Conservation (phyloP, 2,329 filamentous ascomycete genomes). For the Bipolaris victoriae region DNA sequence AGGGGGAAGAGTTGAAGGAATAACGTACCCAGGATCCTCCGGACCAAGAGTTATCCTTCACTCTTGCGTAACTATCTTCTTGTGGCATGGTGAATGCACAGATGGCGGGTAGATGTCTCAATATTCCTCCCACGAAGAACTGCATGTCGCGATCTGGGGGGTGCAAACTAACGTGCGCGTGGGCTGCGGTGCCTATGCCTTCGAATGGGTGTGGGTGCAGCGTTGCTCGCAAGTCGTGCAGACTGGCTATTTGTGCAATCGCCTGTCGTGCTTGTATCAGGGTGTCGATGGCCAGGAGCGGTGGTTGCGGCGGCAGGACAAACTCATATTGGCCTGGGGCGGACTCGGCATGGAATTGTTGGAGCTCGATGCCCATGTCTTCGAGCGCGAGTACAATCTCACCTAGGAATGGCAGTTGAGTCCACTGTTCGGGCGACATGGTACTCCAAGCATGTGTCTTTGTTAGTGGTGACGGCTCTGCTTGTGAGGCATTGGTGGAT, state of each 20-base stretch:
- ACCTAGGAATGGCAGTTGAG: slow-evolving; percentile 65
- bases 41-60: slow-evolving; percentile 65
- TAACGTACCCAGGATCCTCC: slow-evolving; percentile 9
- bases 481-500: slow-evolving; percentile 29
- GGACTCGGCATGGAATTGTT: slow-evolving; percentile 77
- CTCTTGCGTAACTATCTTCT: slow-evolving; percentile 70
- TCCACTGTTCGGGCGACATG: slow-evolving; percentile 66
- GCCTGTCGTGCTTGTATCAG: slow-evolving; percentile 74
- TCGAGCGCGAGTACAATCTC: slow-evolving; percentile 69
- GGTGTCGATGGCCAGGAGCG: slow-evolving; percentile 72
- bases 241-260: slow-evolving; percentile 67
- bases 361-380: slow-evolving; percentile 67
- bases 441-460: slow-evolving; percentile 75
- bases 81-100: slow-evolving; percentile 72
- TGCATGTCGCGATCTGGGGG: slow-evolving; percentile 60
- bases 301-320: slow-evolving; percentile 67
- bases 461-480: slow-evolving; percentile 55
- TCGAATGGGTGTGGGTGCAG: slow-evolving; percentile 74
- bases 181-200: slow-evolving; percentile 68
- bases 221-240: slow-evolving; percentile 69
- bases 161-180: slow-evolving; percentile 72
- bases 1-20: not conserved
- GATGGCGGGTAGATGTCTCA: slow-evolving; percentile 70
- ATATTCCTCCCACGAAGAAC: slow-evolving; percentile 73
- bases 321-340: slow-evolving; percentile 80